A percentile compares a stretch with the other conserved stretches of the same genome.
These are phyloP conservation scores for Cymbopogon citratus DNA, from an alignment of 176 grass and related monocot genomes.

Conservation along the genomic window DNA sequence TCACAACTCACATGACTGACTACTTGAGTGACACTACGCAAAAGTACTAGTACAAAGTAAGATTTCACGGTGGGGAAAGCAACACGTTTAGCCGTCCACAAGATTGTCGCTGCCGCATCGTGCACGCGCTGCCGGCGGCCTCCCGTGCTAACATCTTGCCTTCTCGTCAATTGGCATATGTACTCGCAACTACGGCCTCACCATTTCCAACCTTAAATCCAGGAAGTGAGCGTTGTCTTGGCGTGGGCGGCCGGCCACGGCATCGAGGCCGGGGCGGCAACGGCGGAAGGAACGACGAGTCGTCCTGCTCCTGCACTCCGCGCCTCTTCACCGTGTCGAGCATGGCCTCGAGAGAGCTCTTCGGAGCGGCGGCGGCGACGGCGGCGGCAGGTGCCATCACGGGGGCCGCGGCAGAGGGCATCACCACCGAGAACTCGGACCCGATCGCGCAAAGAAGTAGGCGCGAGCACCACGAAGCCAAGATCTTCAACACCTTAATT, in stretches of 20 bases:
- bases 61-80: background rate
- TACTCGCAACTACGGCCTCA: background rate
- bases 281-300: background rate
- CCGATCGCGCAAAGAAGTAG: background rate
- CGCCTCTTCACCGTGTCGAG: conserved; percentile 1
- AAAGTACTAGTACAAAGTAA: too few species aligned
- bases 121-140: background rate
- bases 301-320: background rate
- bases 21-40: background rate
- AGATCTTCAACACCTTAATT: background rate
- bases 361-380: background rate
- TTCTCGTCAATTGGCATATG: background rate
- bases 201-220: background rate
- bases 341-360: conserved; percentile 15
- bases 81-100: background rate
- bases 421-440: background rate
- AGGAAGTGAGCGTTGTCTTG: background rate
- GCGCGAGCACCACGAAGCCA: background rate
- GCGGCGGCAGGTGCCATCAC: background rate
- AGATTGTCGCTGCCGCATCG: too few species aligned
- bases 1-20: background rate
- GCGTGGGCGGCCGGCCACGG: background rate
- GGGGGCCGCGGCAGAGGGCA: background rate
- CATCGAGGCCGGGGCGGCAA: background rate
- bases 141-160: background rate